phyloP scores from a whole-genome alignment of 768 basidiomycete genomes.

The Mycena latifolia region DNA sequence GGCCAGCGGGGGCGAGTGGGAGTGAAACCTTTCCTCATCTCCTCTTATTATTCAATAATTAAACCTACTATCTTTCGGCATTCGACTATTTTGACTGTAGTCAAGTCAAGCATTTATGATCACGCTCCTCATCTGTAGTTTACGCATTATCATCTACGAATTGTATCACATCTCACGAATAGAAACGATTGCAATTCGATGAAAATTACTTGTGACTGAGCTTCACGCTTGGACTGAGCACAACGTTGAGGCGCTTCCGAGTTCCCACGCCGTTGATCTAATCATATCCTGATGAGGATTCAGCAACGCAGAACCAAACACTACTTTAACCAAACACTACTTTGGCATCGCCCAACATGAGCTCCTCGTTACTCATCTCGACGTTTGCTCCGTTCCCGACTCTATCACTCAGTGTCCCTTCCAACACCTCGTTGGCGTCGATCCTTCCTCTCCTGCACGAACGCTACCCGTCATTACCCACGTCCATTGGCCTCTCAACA shows the following conservation, averaged over 20 bases:
- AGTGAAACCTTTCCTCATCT: conserved; percentile 18
- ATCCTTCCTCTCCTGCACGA: conserved; percentile 58
- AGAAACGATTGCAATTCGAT: conserved; percentile 35
- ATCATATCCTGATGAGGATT: no score
- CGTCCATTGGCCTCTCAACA: conserved; percentile 55
- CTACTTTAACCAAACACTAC: no score
- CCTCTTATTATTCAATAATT: conserved; percentile 33
- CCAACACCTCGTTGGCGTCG: conserved; percentile 52
- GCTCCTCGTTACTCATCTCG: conserved; percentile 61
- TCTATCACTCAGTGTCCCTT: conserved; percentile 59
- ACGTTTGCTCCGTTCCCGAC: conserved; percentile 73
- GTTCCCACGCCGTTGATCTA: no score
- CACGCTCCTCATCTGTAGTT: conserved; percentile 39
- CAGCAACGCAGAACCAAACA: no score
- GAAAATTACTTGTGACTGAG: no score
- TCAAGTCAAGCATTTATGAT: conserved; percentile 30
- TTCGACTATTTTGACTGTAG: conserved; percentile 28
- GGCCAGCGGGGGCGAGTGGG: conserved; percentile 76
- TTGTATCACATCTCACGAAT: conserved; percentile 37
- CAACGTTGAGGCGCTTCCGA: no score
- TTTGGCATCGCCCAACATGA: no score
- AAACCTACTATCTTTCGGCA: conserved; percentile 32
- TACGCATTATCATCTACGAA: conserved; percentile 34
- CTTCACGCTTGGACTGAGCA: no score
- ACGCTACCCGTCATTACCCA: conserved; percentile 63